phyloP scores from a whole-genome alignment of 148 eudicot genomes.

The Rhododendron molle region DNA sequence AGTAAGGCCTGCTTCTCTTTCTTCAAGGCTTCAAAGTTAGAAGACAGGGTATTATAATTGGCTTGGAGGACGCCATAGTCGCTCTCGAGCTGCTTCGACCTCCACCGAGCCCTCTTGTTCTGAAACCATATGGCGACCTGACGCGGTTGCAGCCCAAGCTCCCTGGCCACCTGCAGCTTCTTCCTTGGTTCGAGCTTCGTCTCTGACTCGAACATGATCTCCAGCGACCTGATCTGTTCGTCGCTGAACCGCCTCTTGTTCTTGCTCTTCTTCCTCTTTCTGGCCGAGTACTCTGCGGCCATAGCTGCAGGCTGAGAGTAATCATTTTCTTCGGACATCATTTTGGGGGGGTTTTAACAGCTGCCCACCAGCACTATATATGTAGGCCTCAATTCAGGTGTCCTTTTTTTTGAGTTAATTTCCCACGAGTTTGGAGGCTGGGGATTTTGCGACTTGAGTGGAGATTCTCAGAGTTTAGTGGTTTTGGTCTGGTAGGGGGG shows the following conservation, averaged over 20 bases:
- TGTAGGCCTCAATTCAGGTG: not conserved
- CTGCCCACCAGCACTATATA: not conserved
- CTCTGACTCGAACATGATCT: slow-evolving; percentile 49
- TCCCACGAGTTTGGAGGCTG: not conserved
- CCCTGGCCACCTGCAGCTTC: slow-evolving; percentile 55
- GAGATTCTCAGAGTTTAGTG: not conserved
- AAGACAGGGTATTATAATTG: slow-evolving; percentile 41
- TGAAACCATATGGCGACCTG: slow-evolving; percentile 86
- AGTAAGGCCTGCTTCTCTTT: slow-evolving; percentile 48
- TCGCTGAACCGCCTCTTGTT: slow-evolving; percentile 53
- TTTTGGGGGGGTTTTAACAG: not conserved
- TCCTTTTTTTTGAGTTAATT: not conserved
- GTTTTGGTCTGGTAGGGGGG: not conserved
- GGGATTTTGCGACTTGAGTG: not conserved
- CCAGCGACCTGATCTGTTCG: slow-evolving; percentile 56
- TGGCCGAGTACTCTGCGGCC: not conserved
- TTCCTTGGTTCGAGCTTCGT: slow-evolving; percentile 59
- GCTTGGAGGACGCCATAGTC: slow-evolving; percentile 36
- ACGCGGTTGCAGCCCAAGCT: slow-evolving; percentile 54
- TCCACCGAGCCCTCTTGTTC: slow-evolving; percentile 68
- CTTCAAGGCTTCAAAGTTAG: slow-evolving; percentile 36
- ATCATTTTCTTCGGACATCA: not conserved
- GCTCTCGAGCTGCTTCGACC: slow-evolving; percentile 55
- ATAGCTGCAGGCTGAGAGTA: not conserved
- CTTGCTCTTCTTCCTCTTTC: slow-evolving; percentile 20